Evolutionary conservation across 2,329 filamentous ascomycete species (phyloP).

Genomic region (Colletotrichum liriopes): DNA sequence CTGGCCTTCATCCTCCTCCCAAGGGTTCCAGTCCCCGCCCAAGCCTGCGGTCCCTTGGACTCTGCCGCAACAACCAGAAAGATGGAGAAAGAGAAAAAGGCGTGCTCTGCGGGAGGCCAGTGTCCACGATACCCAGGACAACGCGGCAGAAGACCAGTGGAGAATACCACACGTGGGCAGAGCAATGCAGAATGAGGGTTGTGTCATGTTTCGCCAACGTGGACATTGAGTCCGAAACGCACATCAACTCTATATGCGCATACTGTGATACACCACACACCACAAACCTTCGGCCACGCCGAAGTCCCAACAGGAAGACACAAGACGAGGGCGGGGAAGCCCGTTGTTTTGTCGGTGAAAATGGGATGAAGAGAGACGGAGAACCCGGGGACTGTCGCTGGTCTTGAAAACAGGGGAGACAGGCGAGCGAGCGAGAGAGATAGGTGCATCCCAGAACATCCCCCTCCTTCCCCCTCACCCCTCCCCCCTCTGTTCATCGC

Average conservation of each 20-base stretch:
- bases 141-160: neutral
- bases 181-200: neutral
- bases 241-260: neutral
- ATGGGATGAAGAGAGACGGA: neutral
- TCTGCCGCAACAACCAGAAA: neutral
- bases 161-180: neutral
- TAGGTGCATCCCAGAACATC: neutral
- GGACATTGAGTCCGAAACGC: constrained; percentile 1
- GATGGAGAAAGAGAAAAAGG: too few species aligned
- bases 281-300: constrained; percentile 19
- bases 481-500: neutral
- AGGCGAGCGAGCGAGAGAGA: neutral
- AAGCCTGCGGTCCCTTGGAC: neutral
- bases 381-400: neutral
- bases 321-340: neutral
- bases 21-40: neutral
- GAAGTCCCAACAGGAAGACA: neutral
- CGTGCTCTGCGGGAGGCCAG: neutral
- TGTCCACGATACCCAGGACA: neutral
- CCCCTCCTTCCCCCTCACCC: too few species aligned
- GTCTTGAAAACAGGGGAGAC: neutral
- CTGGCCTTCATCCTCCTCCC: neutral
- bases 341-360: neutral
- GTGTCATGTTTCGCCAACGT: neutral
- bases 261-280: neutral